A percentile compares a stretch with the other conserved stretches of the same genome.
Conservation (phyloP, 768 basidiomycete genomes). For the Suillus subluteus region DNA sequence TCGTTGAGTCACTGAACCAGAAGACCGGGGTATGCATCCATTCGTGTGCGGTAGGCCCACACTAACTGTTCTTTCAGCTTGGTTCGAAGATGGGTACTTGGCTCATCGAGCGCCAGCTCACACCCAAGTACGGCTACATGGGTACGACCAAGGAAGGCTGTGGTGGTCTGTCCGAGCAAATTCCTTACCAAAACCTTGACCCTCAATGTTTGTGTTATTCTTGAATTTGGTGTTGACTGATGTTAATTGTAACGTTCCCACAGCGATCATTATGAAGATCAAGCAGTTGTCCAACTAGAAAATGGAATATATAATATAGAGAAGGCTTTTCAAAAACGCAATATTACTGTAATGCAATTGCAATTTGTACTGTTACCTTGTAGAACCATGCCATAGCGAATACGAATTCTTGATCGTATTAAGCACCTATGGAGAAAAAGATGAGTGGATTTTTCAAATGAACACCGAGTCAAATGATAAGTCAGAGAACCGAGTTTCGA, state of each 20-base stretch:
- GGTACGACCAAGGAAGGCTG: constrained; percentile 78
- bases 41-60: no score
- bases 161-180: constrained; percentile 82
- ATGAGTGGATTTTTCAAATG: neutral
- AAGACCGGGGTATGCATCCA: constrained; percentile 70
- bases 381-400: neutral
- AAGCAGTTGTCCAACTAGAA: constrained; percentile 36
- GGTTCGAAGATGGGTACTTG: constrained; percentile 86
- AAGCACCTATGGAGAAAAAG: neutral
- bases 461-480: neutral
- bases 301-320: constrained; percentile 10
- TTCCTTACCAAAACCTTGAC: constrained; percentile 81
- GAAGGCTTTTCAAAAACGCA: neutral
- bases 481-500: constrained; percentile 41
- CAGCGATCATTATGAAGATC: constrained; percentile 53
- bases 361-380: constrained; percentile 7
- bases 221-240: neutral
- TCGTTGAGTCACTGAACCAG: constrained; percentile 86
- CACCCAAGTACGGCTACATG: constrained; percentile 82
- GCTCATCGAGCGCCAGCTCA: constrained; percentile 80
- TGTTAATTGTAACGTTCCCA: neutral
- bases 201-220: constrained; percentile 60
- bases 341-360: constrained; percentile 6
- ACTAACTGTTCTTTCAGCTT: constrained; percentile 43
- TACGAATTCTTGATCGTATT: neutral